Evolutionary conservation across 257 asterid species (phyloP).

Genomic region (Hygrophila difformis): DNA sequence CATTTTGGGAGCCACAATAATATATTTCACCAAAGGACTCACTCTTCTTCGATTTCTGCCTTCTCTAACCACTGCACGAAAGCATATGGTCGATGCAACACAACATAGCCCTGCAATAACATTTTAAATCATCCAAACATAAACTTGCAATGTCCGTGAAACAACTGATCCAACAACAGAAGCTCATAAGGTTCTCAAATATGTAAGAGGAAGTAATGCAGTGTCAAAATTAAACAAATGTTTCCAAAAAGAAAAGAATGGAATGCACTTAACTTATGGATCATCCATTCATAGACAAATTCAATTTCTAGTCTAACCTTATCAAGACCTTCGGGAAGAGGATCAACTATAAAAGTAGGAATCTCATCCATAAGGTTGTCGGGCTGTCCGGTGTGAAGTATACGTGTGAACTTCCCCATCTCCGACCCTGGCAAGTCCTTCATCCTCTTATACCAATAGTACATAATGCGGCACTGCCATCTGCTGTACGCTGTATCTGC

Average conservation of each 20-base stretch:
- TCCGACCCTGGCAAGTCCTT: constrained; percentile 49
- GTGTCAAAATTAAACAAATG: no score
- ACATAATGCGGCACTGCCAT: constrained; percentile 73
- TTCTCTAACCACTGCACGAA: constrained; percentile 61
- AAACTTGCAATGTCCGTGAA: no score
- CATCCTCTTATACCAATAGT: constrained; percentile 56
- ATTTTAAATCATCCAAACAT: no score
- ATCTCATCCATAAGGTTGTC: constrained; percentile 65
- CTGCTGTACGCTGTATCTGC: constrained; percentile 53
- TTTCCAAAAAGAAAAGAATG: no score
- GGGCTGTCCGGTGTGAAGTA: constrained; percentile 52
- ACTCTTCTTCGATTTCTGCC: constrained; percentile 58
- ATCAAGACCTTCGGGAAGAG: constrained; percentile 60
- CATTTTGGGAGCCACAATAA: constrained; percentile 5
- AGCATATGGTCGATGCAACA: constrained; percentile 60
- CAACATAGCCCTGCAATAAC: constrained; percentile 53
- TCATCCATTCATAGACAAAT: no score
- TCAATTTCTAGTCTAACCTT: constrained; percentile 54
- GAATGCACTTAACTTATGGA: no score
- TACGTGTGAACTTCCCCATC: constrained; percentile 67
- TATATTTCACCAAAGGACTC: constrained; percentile 19
- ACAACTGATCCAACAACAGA: no score
- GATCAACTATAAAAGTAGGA: constrained; percentile 56
- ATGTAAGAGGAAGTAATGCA: no score
- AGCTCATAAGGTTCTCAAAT: no score